Conservation (phyloP, 2,329 filamentous ascomycete species). For the Stachybotrys elegans region DNA sequence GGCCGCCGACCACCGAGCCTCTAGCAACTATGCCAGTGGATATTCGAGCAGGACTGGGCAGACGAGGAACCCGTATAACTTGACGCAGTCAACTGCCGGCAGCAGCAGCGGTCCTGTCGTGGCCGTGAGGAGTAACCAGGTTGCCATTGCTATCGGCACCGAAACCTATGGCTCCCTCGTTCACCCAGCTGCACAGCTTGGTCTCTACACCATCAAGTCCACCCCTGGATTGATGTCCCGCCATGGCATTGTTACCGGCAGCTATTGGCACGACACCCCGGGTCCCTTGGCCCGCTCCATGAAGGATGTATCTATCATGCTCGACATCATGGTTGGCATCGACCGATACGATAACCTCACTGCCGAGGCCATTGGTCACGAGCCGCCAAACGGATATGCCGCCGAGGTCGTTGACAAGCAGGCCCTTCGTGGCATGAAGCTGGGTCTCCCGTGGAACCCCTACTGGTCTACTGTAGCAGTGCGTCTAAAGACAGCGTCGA, state of each 20-base stretch:
- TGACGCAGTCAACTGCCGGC: conserved; percentile 7
- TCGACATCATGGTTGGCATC: conserved; percentile 5
- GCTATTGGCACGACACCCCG: conserved; percentile 6
- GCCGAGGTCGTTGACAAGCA: neutral
- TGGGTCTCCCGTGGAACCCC: conserved; percentile 7
- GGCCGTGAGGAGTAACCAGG: conserved; percentile 7
- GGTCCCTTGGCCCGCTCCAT: conserved; percentile 5
- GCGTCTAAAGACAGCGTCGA: neutral
- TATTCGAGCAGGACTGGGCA: conserved; percentile 8
- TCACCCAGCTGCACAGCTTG: conserved; percentile 4
- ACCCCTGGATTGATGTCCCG: conserved; percentile 7
- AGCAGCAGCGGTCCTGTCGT: conserved; percentile 7
- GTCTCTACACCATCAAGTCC: conserved; percentile 5
- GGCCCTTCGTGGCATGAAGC: conserved; percentile 5
- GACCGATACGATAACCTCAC: conserved; percentile 7
- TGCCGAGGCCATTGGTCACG: neutral
- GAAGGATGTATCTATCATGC: conserved; percentile 3
- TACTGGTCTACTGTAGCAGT: conserved; percentile 7
- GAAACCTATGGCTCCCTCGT: conserved; percentile 8
- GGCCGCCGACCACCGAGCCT: conserved; percentile 6
- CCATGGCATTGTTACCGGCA: conserved; percentile 8
- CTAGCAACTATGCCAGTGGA: conserved; percentile 7
- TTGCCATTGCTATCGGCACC: conserved; percentile 5
- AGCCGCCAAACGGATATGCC: conserved; percentile 3
- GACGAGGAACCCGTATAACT: conserved; percentile 8